These are phyloP conservation scores for Globisporangium cystogenes DNA, from an alignment of 352 stramenopile species.

Conservation along the genomic window DNA sequence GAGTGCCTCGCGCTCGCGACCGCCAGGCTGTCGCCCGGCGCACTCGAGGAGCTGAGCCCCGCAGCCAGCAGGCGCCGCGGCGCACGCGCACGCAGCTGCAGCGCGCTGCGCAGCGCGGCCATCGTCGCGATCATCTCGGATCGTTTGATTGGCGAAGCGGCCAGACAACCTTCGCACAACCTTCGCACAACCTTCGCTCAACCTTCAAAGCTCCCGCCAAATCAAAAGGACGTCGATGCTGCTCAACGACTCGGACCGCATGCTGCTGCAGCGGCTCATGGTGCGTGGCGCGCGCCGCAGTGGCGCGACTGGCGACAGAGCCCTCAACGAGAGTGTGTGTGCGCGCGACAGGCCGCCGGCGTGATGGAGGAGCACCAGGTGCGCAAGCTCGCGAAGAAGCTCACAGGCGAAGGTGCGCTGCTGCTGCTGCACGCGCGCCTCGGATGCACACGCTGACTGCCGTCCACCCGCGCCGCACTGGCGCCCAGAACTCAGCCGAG, in stretches of 20 bases:
- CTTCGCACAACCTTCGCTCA: too few species aligned
- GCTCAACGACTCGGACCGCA: conserved; percentile 59
- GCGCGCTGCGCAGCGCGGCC: not conserved
- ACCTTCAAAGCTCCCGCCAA: too few species aligned
- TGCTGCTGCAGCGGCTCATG: conserved; percentile 77
- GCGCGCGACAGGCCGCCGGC: conserved; percentile 37
- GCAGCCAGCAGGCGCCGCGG: conserved; percentile 1
- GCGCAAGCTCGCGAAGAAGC: conserved; percentile 35
- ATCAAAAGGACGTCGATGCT: conserved; percentile 17
- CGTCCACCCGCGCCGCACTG: too few species aligned
- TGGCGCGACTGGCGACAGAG: too few species aligned
- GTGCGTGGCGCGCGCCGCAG: conserved; percentile 14
- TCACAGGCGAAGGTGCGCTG: conserved; percentile 57
- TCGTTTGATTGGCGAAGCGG: too few species aligned
- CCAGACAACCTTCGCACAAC: not conserved
- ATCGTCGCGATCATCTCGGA: not conserved
- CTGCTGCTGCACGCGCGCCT: not conserved
- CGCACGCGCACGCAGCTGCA: not conserved
- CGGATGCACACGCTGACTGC: not conserved
- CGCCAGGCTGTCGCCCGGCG: conserved; percentile 5
- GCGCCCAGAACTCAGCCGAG: conserved; percentile 40
- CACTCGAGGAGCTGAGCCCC: not conserved
- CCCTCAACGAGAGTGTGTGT: not conserved
- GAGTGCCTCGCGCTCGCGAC: conserved; percentile 10
- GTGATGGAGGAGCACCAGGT: conserved; percentile 66